phyloP scores from a whole-genome alignment of 108 stramenopile species.

The Cyclotella distinguenda region DNA sequence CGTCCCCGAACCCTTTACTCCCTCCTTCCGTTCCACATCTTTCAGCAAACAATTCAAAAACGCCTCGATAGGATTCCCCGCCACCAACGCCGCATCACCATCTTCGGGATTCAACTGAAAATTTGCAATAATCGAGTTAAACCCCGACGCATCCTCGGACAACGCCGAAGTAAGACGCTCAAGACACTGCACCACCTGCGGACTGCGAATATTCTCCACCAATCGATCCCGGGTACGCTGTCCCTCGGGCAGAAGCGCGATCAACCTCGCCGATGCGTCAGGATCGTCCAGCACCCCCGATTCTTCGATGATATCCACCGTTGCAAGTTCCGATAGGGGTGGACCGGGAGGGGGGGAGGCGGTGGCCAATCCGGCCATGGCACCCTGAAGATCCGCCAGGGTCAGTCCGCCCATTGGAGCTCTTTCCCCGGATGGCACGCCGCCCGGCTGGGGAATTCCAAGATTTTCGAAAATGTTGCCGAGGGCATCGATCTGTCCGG shows the following conservation, averaged over 20 bases:
- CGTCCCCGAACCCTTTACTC: not conserved
- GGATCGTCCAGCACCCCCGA: conserved; percentile 58
- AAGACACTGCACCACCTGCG: conserved; percentile 76
- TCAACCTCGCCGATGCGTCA: conserved; percentile 47
- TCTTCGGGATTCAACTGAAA: conserved; percentile 73
- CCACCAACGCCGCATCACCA: conserved; percentile 55
- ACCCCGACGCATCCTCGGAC: conserved; percentile 62
- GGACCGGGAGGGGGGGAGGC: conserved; percentile 47
- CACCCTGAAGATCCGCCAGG: conserved; percentile 74
- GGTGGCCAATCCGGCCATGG: conserved; percentile 69
- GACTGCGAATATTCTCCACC: conserved; percentile 66
- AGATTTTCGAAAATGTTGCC: conserved; percentile 83
- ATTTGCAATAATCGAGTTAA: conserved; percentile 76
- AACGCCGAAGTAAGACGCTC: conserved; percentile 65
- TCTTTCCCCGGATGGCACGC: conserved; percentile 40
- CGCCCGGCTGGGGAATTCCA: conserved; percentile 62
- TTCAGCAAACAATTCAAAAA: conserved; percentile 39
- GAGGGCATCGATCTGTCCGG: conserved; percentile 78
- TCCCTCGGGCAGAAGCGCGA: conserved; percentile 72
- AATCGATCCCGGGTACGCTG: conserved; percentile 58
- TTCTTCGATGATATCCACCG: conserved; percentile 45
- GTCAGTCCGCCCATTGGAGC: conserved; percentile 50
- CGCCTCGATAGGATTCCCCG: conserved; percentile 68
- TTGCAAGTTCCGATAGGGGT: conserved; percentile 66
- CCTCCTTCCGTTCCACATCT: conserved; percentile 33